Percentiles rank a stretch among this genome's conserved stretches.
phyloP scores from a whole-genome alignment of 2,329 filamentous ascomycete genomes.

The Escovopsis sp. region DNA sequence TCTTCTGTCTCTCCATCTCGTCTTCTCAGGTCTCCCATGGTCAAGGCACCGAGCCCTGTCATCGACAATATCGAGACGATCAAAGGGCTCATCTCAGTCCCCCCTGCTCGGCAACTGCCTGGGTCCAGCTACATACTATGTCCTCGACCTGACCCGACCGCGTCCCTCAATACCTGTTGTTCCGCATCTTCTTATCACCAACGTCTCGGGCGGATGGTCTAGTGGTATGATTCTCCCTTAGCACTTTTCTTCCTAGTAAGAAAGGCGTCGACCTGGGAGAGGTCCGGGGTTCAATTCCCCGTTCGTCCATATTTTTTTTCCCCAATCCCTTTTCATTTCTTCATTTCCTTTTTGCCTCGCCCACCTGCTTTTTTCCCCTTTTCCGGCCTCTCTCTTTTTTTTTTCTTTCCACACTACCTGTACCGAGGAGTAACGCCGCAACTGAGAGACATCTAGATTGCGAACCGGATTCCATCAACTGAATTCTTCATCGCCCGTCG shows the following conservation, averaged over 20 bases:
- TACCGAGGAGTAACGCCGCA: too few relatives aligned
- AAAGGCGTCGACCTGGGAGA: neutral
- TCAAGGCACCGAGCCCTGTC: too few relatives aligned
- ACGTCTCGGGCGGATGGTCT: neutral
- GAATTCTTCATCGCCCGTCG: too few relatives aligned
- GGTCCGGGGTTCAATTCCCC: neutral
- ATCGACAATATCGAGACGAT: too few relatives aligned
- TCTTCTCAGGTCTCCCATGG: too few relatives aligned
- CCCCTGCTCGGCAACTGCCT: too few relatives aligned
- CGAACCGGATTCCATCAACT: too few relatives aligned
- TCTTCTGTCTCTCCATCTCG: too few relatives aligned
- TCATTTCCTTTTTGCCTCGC: neutral
- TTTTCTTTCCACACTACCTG: neutral
- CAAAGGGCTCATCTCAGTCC: too few relatives aligned
- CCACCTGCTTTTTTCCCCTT: neutral
- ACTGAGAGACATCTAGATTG: too few relatives aligned
- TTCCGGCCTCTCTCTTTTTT: neutral
- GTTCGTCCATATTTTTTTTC: neutral
- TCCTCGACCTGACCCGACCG: neutral
- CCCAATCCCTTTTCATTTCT: neutral
- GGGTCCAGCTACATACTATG: too few relatives aligned
- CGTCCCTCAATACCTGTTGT: neutral
- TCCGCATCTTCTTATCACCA: neutral
- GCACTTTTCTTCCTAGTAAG: neutral
- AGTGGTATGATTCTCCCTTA: neutral